Percentiles rank a stretch among this genome's conserved stretches.
These are phyloP conservation scores for Geotrichum reessii DNA, from an alignment of 1,139 yeast genomes.

Conservation along the genomic window DNA sequence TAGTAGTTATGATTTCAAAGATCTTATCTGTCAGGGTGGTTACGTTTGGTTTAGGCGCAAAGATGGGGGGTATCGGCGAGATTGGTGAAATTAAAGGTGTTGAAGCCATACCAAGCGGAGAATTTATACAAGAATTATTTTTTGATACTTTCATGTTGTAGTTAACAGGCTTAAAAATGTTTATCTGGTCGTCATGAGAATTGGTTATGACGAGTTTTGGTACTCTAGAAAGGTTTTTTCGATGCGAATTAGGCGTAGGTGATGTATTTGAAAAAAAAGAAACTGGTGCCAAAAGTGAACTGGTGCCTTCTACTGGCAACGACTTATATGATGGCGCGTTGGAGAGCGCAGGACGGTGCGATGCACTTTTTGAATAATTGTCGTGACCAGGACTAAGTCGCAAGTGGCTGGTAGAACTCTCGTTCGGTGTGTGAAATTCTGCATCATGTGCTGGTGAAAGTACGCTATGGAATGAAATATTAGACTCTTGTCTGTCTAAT, in stretches of 20 bases:
- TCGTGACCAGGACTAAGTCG: not conserved
- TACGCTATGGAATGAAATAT: not conserved
- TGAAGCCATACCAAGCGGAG: not conserved
- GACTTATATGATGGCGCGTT: not conserved
- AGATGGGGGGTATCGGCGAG: not conserved
- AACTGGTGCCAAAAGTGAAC: not conserved
- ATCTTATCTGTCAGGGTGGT: not conserved
- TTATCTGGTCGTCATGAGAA: not conserved
- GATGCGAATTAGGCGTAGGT: not conserved
- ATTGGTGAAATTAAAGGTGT: not conserved
- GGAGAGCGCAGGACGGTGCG: not conserved
- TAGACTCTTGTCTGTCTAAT: not conserved
- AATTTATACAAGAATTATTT: not conserved
- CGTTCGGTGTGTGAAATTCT: not conserved
- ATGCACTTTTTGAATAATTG: not conserved
- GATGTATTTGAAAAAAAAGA: not conserved
- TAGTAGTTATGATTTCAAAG: not conserved
- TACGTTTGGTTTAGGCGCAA: not conserved
- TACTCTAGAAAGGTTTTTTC: not conserved
- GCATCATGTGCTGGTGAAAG: not conserved
- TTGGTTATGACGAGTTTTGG: constrained; percentile 20
- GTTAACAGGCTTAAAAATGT: not conserved
- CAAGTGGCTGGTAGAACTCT: not conserved
- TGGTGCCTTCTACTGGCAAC: not conserved
- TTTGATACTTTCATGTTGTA: not conserved